Base-by-base conservation (phyloP, 345 rosid species). In the Lepidium sativum region DNA sequence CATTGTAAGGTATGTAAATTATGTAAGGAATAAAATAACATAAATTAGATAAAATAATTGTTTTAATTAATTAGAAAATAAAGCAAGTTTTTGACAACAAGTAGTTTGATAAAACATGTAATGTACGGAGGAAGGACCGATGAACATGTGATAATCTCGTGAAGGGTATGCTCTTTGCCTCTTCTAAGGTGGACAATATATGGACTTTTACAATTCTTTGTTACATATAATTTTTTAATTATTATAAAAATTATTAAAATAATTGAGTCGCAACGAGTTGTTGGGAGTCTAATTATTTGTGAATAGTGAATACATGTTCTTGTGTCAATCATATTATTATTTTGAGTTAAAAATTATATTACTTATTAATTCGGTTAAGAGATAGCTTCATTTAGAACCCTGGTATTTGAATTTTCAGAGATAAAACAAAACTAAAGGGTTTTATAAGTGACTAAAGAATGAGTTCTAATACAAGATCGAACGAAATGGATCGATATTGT, bases 141-240 rank as follows among this genome's bases (percentile, higher is more conserved):
- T 71, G 1, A 40, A 71, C 76, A 72, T 72, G 76, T 65, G 76
- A 65, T 51, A 57, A 72, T 42, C 71, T 33, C 71, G 76, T 72
- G 76, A 72, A 65, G 67, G 66, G 54, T 20, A 42, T 58, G 71
- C 49, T 51, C 61, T 56, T 40, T 72, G 71, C 76, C 67, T 51
- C 71, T 41, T 65, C 62, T 25, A 57, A 57, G 71, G 60, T 72
- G 31, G 71, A 71, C 70, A 71, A 53, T 25, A 4, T 25, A 25
- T 38, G 61, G 47, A 35, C 74, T 6, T 25, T 31, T 34, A 60
- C 32, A 69, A 21, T 60, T 43, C 40, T n/a, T 60, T 41, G 20
- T 41, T 41, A 60, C 21, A 68, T 69, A 14, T 0, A 1, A 43
- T 20, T 54, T 18, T 31, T 12, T 17, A n/a, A 40, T 14, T 23